Conservation (phyloP, 2,329 filamentous ascomycete genomes). For the Beauveria sp. region DNA sequence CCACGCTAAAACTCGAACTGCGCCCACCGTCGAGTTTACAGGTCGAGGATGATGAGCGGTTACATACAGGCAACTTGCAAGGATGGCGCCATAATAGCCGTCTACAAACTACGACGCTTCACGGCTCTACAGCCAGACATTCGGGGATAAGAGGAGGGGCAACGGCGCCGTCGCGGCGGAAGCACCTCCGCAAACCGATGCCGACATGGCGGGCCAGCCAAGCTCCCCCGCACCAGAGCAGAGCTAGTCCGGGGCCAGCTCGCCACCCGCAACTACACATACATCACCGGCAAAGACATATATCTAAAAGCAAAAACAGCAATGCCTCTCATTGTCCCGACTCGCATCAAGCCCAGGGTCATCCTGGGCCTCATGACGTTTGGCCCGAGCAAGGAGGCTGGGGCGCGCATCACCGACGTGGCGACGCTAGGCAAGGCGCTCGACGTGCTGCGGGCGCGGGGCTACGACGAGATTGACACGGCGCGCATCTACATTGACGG, state of each 20-base stretch:
- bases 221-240: background rate
- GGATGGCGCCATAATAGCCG: too few relatives aligned
- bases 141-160: too few relatives aligned
- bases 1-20: too few relatives aligned
- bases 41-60: too few relatives aligned
- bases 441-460: slow-evolving; percentile 67
- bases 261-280: background rate
- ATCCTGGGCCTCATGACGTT: slow-evolving; percentile 87
- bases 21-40: too few relatives aligned
- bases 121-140: too few relatives aligned
- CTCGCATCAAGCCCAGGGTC: slow-evolving; percentile 49
- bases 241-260: background rate
- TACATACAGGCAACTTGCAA: too few relatives aligned
- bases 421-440: slow-evolving; percentile 64
- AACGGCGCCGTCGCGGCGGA: background rate
- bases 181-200: background rate
- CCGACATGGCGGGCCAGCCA: background rate
- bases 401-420: slow-evolving; percentile 62
- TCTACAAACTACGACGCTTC: too few relatives aligned
- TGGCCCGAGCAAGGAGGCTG: slow-evolving; percentile 52
- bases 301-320: slow-evolving; percentile 12
- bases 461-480: slow-evolving; percentile 81
- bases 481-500: slow-evolving; percentile 66
- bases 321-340: slow-evolving; percentile 39
- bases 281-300: background rate